phyloP scores from a whole-genome alignment of 306 rosid genomes.

The Cucumis hystrix region DNA sequence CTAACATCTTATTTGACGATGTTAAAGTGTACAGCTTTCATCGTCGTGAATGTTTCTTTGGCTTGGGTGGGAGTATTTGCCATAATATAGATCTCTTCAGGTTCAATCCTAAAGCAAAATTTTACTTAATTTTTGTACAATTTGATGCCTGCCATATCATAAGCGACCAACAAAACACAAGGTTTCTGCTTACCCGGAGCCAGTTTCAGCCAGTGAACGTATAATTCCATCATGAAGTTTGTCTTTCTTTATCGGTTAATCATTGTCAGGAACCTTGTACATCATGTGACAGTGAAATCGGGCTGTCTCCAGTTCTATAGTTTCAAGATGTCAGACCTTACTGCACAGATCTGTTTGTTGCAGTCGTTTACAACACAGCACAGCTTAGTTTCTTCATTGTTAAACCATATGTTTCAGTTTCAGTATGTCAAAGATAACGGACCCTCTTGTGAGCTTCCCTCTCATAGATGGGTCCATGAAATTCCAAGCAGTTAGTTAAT shows the following conservation, averaged over 20 bases:
- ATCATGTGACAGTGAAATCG: neutral
- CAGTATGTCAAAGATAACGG: neutral
- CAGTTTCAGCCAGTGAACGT: neutral
- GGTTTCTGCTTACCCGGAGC: neutral
- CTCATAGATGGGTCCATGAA: conserved; percentile 2
- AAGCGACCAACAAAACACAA: neutral
- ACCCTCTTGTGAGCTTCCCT: conserved; percentile 1
- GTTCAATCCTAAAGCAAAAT: neutral
- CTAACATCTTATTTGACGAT: neutral
- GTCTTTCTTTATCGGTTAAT: neutral
- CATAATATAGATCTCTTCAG: neutral
- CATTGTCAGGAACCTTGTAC: neutral
- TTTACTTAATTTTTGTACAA: conserved; percentile 6
- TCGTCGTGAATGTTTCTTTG: neutral
- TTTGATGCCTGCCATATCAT: conserved; percentile 1
- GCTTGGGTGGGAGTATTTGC: neutral
- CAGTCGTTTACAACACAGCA: neutral
- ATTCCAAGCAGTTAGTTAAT: conserved; percentile 4
- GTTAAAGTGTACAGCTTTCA: neutral
- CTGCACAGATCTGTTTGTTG: neutral
- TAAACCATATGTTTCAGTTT: neutral
- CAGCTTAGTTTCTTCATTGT: neutral
- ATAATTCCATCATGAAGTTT: neutral
- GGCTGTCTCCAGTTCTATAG: neutral
- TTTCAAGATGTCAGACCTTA: neutral